phyloP scores from a whole-genome alignment of 1,284 basidiomycete genomes.

The Microbotryum silenes-acaulis region DNA sequence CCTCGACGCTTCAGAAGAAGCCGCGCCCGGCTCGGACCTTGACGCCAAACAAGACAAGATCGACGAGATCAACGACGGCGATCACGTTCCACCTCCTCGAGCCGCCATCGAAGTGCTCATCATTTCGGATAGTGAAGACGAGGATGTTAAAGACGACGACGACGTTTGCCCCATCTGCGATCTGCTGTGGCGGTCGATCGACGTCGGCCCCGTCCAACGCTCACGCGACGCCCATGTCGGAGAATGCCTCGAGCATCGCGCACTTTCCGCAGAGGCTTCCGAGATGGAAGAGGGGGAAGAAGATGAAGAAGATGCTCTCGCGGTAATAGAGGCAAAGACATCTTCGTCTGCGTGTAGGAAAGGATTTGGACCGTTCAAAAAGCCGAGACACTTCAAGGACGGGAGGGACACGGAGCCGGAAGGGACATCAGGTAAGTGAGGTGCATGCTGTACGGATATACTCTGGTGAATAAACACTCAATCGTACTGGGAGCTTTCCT shows the following conservation, averaged over 20 bases:
- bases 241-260: background rate
- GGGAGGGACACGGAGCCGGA: no score
- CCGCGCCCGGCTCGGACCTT: background rate
- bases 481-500: no score
- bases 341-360: background rate
- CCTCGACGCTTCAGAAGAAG: conserved; percentile 1
- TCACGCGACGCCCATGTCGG: no score
- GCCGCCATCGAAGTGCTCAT: background rate
- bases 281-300: background rate
- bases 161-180: background rate
- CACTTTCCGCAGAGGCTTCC: background rate
- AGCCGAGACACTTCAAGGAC: no score
- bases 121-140: background rate
- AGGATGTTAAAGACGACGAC: background rate
- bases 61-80: background rate
- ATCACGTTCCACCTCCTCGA: background rate
- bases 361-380: no score
- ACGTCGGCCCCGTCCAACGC: no score
- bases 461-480: no score
- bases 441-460: no score
- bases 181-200: background rate
- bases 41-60: background rate
- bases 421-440: no score
- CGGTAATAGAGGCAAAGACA: background rate
- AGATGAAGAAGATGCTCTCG: background rate